Percentiles rank a stretch among this genome's conserved stretches.
phyloP scores from a whole-genome alignment of 2,329 filamentous ascomycete genomes.

The Xylaria sp. region DNA sequence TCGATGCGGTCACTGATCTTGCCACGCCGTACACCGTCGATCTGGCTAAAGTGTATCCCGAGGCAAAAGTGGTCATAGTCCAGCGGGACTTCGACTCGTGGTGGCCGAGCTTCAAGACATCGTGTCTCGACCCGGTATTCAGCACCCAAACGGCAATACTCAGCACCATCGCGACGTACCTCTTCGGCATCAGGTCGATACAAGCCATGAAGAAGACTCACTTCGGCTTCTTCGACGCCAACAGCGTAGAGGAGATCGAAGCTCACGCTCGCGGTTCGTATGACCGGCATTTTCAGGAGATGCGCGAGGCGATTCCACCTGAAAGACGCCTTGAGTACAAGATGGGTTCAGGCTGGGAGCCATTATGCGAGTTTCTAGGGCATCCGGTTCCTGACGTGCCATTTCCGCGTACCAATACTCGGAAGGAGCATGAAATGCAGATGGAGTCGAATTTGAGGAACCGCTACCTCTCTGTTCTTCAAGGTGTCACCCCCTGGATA shows the following conservation, averaged over 20 bases:
- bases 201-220: constrained; percentile 33
- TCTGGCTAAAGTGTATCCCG: constrained; percentile 31
- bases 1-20: not conserved
- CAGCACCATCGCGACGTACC: constrained; percentile 19
- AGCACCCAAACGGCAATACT: not conserved
- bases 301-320: constrained; percentile 29
- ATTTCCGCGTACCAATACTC: constrained; percentile 32
- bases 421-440: not conserved
- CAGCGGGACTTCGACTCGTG: constrained; percentile 35
- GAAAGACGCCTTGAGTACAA: constrained; percentile 35
- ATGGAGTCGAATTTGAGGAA: not conserved
- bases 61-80: constrained; percentile 37
- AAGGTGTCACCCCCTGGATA: not conserved
- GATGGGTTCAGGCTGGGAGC: constrained; percentile 36
- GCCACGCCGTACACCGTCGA: constrained; percentile 29
- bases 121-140: constrained; percentile 16
- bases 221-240: constrained; percentile 34
- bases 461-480: not conserved
- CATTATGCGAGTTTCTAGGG: constrained; percentile 36
- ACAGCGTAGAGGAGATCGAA: constrained; percentile 18
- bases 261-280: constrained; percentile 27
- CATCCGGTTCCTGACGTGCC: constrained; percentile 29
- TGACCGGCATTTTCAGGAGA: constrained; percentile 22
- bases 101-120: constrained; percentile 34
- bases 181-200: constrained; percentile 19